Evolutionary conservation across 768 basidiomycete genomes (phyloP).

Genomic region (Dioszegia hungarica): DNA sequence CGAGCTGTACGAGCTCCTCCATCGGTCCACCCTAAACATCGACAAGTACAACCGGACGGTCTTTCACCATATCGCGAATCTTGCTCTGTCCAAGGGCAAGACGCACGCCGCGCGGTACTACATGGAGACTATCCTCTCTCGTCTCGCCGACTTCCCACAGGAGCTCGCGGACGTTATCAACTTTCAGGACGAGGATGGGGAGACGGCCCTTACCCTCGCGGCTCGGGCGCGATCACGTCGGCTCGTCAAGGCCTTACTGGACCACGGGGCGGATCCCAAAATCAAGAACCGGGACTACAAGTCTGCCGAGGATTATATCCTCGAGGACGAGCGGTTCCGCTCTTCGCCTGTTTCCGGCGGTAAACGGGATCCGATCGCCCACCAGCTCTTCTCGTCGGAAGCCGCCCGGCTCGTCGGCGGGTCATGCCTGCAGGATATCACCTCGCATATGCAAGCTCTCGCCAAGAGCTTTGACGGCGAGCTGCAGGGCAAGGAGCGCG

Average conservation of each 20-base stretch:
- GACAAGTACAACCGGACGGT: conserved; percentile 96
- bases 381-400: conserved; percentile 75
- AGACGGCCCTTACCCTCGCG: conserved; percentile 94
- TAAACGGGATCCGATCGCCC: conserved; percentile 37
- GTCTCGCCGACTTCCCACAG: conserved; percentile 86
- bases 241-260: conserved; percentile 86
- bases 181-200: conserved; percentile 97
- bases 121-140: conserved; percentile 87
- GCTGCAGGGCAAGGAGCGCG: conserved; percentile 82
- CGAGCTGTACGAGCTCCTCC: conserved; percentile 90
- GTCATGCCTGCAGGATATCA: conserved; percentile 75
- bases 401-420: conserved; percentile 82
- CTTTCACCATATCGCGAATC: conserved; percentile 95
- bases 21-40: conserved; percentile 97
- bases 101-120: conserved; percentile 97
- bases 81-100: conserved; percentile 96
- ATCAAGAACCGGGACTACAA: conserved; percentile 91
- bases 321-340: conserved; percentile 95
- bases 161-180: conserved; percentile 98
- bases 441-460: conserved; percentile 77
- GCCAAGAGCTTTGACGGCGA: conserved; percentile 89
- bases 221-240: conserved; percentile 93
- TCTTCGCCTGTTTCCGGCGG: conserved; percentile 69
- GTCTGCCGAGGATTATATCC: conserved; percentile 95
- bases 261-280: conserved; percentile 94